phyloP scores from a whole-genome alignment of 2,329 filamentous ascomycete genomes.

The Claviceps arundinis region DNA sequence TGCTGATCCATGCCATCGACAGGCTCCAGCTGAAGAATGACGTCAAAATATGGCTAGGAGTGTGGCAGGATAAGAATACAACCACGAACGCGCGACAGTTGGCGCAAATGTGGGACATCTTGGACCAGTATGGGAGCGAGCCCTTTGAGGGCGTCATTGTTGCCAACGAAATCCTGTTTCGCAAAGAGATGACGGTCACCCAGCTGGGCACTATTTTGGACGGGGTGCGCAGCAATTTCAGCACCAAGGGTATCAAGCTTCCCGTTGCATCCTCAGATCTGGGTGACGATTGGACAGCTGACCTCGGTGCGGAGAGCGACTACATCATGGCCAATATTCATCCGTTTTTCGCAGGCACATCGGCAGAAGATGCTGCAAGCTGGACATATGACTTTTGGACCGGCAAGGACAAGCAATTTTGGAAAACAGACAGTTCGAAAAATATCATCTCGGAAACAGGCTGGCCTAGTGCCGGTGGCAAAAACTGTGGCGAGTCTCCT shows the following conservation, averaged over 20 bases:
- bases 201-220: constrained; percentile 51
- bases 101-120: constrained; percentile 67
- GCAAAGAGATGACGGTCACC: constrained; percentile 56
- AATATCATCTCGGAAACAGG: constrained; percentile 85
- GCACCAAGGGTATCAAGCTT: constrained; percentile 49
- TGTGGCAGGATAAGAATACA: constrained; percentile 75
- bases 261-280: constrained; percentile 81
- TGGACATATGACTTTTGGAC: constrained; percentile 85
- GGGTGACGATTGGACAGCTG: constrained; percentile 70
- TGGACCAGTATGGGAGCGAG: constrained; percentile 51
- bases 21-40: constrained; percentile 54
- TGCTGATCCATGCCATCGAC: constrained; percentile 75
- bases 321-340: constrained; percentile 95
- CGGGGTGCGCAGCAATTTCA: constrained; percentile 61
- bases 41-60: constrained; percentile 86
- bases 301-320: constrained; percentile 59
- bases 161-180: constrained; percentile 68
- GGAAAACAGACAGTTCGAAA: constrained; percentile 45
- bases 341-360: constrained; percentile 80
- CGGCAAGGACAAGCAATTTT: constrained; percentile 50
- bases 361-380: constrained; percentile 49
- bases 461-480: constrained; percentile 78
- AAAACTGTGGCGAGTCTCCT: constrained; percentile 47
- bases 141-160: constrained; percentile 75
- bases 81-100: constrained; percentile 80